phyloP scores from a whole-genome alignment of 768 basidiomycete species.

The Filobasidium floriforme region DNA sequence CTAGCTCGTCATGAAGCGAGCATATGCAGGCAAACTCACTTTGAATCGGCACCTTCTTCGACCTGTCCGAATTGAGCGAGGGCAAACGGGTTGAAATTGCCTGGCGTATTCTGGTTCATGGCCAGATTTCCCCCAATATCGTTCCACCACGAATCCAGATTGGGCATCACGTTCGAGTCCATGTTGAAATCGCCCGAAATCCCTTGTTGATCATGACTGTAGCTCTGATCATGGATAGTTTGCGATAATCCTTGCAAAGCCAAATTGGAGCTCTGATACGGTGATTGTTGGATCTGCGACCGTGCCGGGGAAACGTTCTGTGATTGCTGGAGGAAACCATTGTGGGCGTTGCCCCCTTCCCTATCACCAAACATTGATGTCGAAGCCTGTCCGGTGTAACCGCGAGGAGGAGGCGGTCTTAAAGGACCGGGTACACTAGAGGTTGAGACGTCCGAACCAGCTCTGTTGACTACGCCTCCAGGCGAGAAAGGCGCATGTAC shows the following conservation, averaged over 20 bases:
- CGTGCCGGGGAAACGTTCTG: background rate
- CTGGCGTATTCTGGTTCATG: conserved; percentile 17
- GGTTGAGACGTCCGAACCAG: background rate
- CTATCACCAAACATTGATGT: conserved; percentile 7
- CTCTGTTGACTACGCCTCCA: background rate
- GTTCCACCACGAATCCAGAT: conserved; percentile 21
- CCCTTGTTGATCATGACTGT: conserved; percentile 1
- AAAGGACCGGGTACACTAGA: conserved; percentile 33
- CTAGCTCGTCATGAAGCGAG: background rate
- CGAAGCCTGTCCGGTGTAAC: conserved; percentile 4
- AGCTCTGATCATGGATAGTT: conserved; percentile 26
- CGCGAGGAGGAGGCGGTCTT: conserved; percentile 32
- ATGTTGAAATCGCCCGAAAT: conserved; percentile 28
- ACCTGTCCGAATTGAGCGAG: conserved; percentile 30
- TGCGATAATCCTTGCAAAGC: conserved; percentile 28
- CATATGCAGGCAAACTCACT: conserved; percentile 2
- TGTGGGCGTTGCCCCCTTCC: conserved; percentile 12
- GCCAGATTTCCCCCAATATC: conserved; percentile 24
- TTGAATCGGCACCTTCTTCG: conserved; percentile 13
- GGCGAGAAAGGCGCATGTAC: conserved; percentile 42
- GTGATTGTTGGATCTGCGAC: conserved; percentile 7
- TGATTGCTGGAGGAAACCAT: background rate
- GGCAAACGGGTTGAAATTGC: conserved; percentile 42
- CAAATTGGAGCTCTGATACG: conserved; percentile 26
- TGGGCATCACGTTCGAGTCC: conserved; percentile 11